Percentiles rank a stretch among this genome's conserved stretches.
These are phyloP conservation scores for Stentor coeruleus DNA, from an alignment of 73 alveolate species.

Conservation along the genomic window DNA sequence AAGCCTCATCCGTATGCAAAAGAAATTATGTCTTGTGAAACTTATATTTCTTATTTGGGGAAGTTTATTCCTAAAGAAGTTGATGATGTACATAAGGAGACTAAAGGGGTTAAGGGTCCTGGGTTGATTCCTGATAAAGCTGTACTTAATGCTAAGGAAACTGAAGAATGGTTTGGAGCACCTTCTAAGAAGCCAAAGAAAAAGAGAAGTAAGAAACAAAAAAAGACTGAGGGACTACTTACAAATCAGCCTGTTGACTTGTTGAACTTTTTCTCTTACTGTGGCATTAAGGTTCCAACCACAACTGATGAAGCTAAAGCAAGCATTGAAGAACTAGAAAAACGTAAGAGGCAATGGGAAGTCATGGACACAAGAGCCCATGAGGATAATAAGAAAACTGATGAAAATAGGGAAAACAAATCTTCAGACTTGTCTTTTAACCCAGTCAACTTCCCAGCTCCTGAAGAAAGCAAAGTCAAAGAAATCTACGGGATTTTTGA, in stretches of 20 bases:
- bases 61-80: not conserved
- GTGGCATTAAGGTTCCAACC: not conserved
- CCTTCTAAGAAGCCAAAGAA: not conserved
- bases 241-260: not conserved
- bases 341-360: not conserved
- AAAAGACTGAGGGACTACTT: not conserved
- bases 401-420: not conserved
- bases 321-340: not conserved
- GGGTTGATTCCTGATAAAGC: too few relatives aligned
- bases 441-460: not conserved
- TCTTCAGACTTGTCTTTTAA: not conserved
- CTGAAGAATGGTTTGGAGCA: not conserved
- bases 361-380: not conserved
- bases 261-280: not conserved
- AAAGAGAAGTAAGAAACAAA: not conserved
- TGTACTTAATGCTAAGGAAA: too few relatives aligned
- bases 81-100: too few relatives aligned
- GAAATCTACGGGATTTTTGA: too few relatives aligned
- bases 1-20: too few relatives aligned
- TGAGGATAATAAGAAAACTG: not conserved
- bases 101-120: too few relatives aligned
- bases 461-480: not conserved
- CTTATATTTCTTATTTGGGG: not conserved
- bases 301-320: not conserved
- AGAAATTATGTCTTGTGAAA: slow-evolving; percentile 6